Evolutionary conservation across 2,329 filamentous ascomycete genomes (phyloP), one percentile per base, ranked within the genome.

Genomic region (Nannizziopsis barbatae): DNA sequence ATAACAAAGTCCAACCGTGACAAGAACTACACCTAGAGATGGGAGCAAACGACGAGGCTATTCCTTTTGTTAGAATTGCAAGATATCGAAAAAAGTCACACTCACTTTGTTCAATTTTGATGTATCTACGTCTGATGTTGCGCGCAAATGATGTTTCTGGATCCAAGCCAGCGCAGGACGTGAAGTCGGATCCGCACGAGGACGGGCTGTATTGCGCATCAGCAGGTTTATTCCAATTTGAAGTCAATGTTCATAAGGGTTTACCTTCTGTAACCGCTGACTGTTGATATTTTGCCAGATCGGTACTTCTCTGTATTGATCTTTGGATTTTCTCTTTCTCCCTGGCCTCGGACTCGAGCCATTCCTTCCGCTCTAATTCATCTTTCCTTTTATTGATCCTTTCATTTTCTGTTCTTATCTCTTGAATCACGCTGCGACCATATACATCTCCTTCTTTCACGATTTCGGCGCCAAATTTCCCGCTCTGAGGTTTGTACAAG

Each of bases 261-360:
- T 50, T 56, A 68, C 66, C 62, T 40, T 68, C 65, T 31, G 62
- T 54, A 22, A 67, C 57, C 18, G 60, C 59, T 6, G 59, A 52
- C 15, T 63, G 61, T 33, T 67, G 59, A 44, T 61, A 65, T 42
- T 62, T 61, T 51, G 65, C 62, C 45, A 69, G 50, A 18, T 60
- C 56, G 31, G 60, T 68, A 49, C 63, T 66, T 45, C 57, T 60
- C 45, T 61, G 58, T 14, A 64, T 46, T 44, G 62, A 59, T 14
- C 53, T 59, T 50, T 57, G 55, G 35, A 65, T 17, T 39, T 56
- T 59, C 50, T 67, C 65, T 10, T 56, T 57, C 33, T 69, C 62
- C 51, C 62, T 59, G 27, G 70, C 67, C 54, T 77, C 76, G n/a
- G 71, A 71, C 8, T 66, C 61, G 22, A 76, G 67, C 74, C 76